Conservation (phyloP, 129 eudicot genomes). For the Flaveria bidentis region DNA sequence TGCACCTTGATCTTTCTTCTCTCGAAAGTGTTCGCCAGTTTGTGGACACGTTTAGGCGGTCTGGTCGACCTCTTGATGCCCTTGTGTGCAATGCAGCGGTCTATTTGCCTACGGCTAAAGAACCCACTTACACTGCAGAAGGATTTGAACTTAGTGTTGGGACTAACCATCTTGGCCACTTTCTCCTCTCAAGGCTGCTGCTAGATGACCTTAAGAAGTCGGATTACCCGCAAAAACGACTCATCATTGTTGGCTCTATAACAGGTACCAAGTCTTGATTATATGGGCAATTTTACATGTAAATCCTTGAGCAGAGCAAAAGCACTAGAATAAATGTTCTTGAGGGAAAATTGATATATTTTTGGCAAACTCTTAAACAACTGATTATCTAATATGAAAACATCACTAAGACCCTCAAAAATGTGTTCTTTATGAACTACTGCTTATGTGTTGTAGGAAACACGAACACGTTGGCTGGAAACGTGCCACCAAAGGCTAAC, state of each 20-base stretch:
- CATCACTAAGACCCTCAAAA: neutral
- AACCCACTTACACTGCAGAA: constrained; percentile 84
- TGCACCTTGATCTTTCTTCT: constrained; percentile 96
- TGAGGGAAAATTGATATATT: too few relatives aligned
- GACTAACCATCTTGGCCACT: constrained; percentile 94
- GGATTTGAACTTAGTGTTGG: constrained; percentile 96
- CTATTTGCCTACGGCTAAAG: constrained; percentile 88
- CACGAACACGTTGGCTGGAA: constrained; percentile 94
- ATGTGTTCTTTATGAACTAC: neutral
- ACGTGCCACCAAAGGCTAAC: constrained; percentile 97
- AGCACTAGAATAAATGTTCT: too few relatives aligned
- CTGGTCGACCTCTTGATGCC: constrained; percentile 79
- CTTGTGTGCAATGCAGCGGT: constrained; percentile 93
- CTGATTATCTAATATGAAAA: too few relatives aligned
- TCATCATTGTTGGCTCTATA: constrained; percentile 90
- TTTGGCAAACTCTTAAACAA: too few relatives aligned
- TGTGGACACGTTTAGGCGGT: constrained; percentile 61
- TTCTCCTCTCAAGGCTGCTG: constrained; percentile 70
- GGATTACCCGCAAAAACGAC: constrained; percentile 68
- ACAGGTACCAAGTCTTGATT: constrained; percentile 56
- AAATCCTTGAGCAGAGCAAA: too few relatives aligned
- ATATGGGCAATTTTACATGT: neutral
- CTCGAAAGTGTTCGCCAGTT: constrained; percentile 95
- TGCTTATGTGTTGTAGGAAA: constrained; percentile 53
- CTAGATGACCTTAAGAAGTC: constrained; percentile 75